These are phyloP conservation scores for Cryptococcus floricola DNA, from an alignment of 1,284 basidiomycete genomes.

Conservation along the genomic window DNA sequence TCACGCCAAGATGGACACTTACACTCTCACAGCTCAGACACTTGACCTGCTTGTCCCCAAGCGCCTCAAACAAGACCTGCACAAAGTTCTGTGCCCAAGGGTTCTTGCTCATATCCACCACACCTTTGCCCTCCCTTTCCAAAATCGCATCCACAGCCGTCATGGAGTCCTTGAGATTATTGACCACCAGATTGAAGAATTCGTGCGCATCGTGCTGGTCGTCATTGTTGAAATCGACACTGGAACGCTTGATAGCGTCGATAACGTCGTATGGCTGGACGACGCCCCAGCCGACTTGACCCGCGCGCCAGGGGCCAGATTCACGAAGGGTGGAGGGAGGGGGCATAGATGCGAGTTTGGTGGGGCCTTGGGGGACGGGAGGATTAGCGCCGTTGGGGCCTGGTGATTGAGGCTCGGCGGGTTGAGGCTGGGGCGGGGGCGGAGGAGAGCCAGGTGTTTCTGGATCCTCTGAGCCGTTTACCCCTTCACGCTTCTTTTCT, in stretches of 20 bases:
- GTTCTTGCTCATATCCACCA: conserved; percentile 21
- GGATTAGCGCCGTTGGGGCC: too few relatives aligned
- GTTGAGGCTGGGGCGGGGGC: background rate
- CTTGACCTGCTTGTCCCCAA: conserved; percentile 90
- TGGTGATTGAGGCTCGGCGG: background rate
- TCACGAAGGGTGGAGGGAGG: conserved; percentile 43
- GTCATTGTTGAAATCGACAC: conserved; percentile 77
- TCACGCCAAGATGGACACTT: conserved; percentile 28
- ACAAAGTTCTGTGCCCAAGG: conserved; percentile 67
- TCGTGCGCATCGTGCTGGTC: conserved; percentile 97
- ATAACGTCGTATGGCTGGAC: conserved; percentile 84
- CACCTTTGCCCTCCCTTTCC: conserved; percentile 23
- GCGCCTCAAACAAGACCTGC: conserved; percentile 88
- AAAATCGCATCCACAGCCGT: conserved; percentile 58
- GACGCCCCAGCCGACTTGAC: conserved; percentile 66
- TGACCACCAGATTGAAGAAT: conserved; percentile 91
- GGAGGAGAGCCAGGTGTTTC: background rate
- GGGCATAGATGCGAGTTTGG: conserved; percentile 41
- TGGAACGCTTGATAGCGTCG: conserved; percentile 81
- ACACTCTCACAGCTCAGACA: conserved; percentile 96
- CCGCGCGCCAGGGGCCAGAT: conserved; percentile 45
- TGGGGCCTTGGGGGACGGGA: background rate
- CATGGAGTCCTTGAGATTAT: conserved; percentile 88
- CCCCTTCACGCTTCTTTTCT: background rate
- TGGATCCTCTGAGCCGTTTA: background rate